A percentile compares a stretch with the other conserved stretches of the same genome.
phyloP scores from a whole-genome alignment of 2,329 filamentous ascomycete genomes.

The Neonectria faginata region DNA sequence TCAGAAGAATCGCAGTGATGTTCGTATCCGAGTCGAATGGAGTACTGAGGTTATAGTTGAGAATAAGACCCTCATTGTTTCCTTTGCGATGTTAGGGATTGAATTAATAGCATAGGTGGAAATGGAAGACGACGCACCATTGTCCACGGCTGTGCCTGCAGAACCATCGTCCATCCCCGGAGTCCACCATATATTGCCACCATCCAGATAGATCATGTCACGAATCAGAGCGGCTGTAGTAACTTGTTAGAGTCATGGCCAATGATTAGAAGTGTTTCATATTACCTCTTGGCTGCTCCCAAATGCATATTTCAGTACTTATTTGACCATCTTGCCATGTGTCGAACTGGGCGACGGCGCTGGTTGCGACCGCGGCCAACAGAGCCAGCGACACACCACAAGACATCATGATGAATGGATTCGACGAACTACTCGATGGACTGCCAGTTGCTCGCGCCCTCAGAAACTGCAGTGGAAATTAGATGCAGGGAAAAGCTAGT shows the following conservation, averaged over 20 bases:
- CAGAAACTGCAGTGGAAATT: slow-evolving; percentile 25
- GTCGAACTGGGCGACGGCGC: slow-evolving; percentile 54
- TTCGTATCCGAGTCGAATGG: slow-evolving; percentile 67
- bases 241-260: slow-evolving; percentile 37
- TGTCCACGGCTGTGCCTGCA: slow-evolving; percentile 42
- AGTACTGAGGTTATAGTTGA: slow-evolving; percentile 68
- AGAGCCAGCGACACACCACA: slow-evolving; percentile 30
- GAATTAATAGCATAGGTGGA: no score
- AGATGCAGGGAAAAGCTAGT: slow-evolving; percentile 36
- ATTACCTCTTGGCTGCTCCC: slow-evolving; percentile 61
- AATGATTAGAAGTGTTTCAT: not conserved
- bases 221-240: slow-evolving; percentile 65
- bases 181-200: slow-evolving; percentile 67
- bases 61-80: slow-evolving; percentile 65
- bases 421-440: slow-evolving; percentile 24
- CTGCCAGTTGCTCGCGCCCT: slow-evolving; percentile 23
- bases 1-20: slow-evolving; percentile 62
- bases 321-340: slow-evolving; percentile 64
- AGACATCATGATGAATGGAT: slow-evolving; percentile 36
- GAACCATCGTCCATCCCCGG: slow-evolving; percentile 61
- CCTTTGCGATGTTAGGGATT: slow-evolving; percentile 51
- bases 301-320: slow-evolving; percentile 70
- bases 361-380: slow-evolving; percentile 32
- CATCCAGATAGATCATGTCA: slow-evolving; percentile 75
- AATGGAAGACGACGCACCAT: slow-evolving; percentile 55